These are phyloP conservation scores for Haplosporangium sp. DNA, from an alignment of 371 early-diverging fungal genomes.

Conservation along the genomic window DNA sequence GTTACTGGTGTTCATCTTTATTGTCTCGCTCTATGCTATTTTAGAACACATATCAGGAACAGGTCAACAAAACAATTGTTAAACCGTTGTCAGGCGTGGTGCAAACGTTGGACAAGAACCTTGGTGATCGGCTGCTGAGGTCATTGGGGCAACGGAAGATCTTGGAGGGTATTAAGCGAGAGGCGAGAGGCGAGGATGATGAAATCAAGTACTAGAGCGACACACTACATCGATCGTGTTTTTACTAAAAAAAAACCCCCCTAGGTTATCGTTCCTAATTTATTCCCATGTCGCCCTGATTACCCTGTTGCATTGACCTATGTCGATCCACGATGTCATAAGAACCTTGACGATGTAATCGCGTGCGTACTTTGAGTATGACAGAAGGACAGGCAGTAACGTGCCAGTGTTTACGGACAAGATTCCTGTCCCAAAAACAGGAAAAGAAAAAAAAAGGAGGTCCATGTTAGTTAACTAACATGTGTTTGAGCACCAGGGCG, in stretches of 20 bases:
- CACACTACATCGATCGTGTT: background rate
- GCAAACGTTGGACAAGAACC: constrained; percentile 35
- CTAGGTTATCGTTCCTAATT: too few relatives aligned
- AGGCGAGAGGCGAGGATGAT: constrained; percentile 40
- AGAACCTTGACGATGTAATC: too few relatives aligned
- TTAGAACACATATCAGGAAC: constrained; percentile 47
- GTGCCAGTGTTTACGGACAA: too few relatives aligned
- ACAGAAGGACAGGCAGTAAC: too few relatives aligned
- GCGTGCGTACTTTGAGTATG: too few relatives aligned
- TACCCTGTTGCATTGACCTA: too few relatives aligned
- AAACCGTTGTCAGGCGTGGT: constrained; percentile 41
- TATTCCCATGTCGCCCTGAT: too few relatives aligned
- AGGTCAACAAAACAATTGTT: constrained; percentile 47
- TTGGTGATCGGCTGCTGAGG: constrained; percentile 36
- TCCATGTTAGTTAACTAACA: too few relatives aligned
- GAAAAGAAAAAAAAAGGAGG: too few relatives aligned
- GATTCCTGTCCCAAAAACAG: too few relatives aligned
- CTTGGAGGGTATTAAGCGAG: constrained; percentile 34
- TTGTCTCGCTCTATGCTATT: background rate
- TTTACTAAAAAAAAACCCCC: background rate
- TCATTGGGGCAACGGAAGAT: constrained; percentile 49
- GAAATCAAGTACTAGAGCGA: constrained; percentile 39
- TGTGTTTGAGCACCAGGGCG: too few relatives aligned
- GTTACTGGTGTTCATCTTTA: background rate
- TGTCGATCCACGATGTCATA: too few relatives aligned